Evolutionary conservation across 495 filamentous ascomycete genomes (phyloP), one percentile per base, ranked within the genome.

Genomic region (Thermothielavioides terrestris): DNA sequence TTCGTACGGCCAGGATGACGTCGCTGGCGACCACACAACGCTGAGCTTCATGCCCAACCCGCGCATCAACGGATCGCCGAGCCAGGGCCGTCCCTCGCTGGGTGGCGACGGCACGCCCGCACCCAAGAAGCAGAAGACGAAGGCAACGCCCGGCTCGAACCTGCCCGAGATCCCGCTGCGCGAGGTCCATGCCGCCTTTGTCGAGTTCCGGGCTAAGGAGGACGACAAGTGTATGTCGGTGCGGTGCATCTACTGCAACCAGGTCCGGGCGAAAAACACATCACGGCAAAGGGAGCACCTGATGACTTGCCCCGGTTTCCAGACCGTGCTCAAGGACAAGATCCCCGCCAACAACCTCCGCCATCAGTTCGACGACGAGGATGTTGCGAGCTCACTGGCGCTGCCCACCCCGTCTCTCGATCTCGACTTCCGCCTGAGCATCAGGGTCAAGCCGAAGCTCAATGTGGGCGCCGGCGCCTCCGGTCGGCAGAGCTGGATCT

Each of bases 201-300:
- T 45, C 3, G 62, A 65, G 53, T 63, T 61, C 46, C 52, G 53
- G 14, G 54, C 47, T n/a, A 65, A 63, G 30, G 55, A 56, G 2
- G 57, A 54, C 18, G 62, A 63, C 46, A 65, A 65, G 49, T 59
- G 55, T 36, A 9, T 61, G 32, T 55, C 53, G 12, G 62, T 51
- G 8, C 27, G 54, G 0, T 65, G 62, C 46, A 49, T 30, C 2
- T 57, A 59, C 42, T 65, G 62, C 55, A 42, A 42, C 39, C 54
- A 65, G 35, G 46, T 56, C 15, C 57, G 62, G 0, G 62, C 62
- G 1, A 65, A 65, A 46, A 65, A 65, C 40, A 65, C 60, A 9
- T 65, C 62, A 5, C 42, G 62, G 23, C 62, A 65, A 51, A 50
- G 62, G 9, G 62, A 65, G 32, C 62, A 65, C 30, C 42, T 65